phyloP scores from a whole-genome alignment of 176 grass and related monocot genomes.

The Ensete ventricosum region DNA sequence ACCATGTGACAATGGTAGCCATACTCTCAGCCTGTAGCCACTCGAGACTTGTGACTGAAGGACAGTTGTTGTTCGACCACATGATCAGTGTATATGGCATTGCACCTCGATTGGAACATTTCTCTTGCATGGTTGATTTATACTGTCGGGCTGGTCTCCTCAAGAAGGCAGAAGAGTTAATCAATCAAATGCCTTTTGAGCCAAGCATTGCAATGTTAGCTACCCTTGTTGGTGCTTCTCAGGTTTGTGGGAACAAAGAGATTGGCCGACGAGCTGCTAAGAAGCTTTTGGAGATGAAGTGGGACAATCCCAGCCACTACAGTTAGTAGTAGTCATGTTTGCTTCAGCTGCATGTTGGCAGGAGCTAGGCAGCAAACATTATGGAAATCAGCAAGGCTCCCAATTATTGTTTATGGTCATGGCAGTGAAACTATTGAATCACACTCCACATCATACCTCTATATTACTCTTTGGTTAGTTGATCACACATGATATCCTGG shows the following conservation, averaged over 20 bases:
- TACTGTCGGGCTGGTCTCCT: conserved; percentile 19
- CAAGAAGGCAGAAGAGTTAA: conserved; percentile 14
- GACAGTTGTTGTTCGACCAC: neutral
- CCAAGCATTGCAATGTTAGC: conserved; percentile 16
- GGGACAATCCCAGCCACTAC: neutral
- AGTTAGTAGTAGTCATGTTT: neutral
- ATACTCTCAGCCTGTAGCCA: conserved; percentile 24
- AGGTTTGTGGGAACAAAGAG: conserved; percentile 2
- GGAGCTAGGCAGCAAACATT: neutral
- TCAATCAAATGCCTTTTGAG: conserved; percentile 8
- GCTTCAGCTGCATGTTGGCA: conserved; percentile 8
- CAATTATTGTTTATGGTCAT: neutral
- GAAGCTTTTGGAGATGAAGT: conserved; percentile 10
- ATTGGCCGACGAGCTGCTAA: neutral
- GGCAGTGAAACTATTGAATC: neutral
- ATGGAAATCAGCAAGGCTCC: neutral
- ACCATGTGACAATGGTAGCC: conserved; percentile 22
- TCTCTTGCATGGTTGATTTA: conserved; percentile 23
- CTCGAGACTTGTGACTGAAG: conserved; percentile 13
- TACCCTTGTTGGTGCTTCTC: conserved; percentile 13
- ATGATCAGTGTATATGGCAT: conserved; percentile 5
- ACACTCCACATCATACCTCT: neutral
- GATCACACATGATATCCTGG: neutral
- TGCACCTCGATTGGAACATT: conserved; percentile 15
- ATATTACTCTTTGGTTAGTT: neutral